Evolutionary conservation across 495 filamentous ascomycete genomes (phyloP), one percentile per base, ranked within the genome.

Genomic region (Sordaria brevicollis): DNA sequence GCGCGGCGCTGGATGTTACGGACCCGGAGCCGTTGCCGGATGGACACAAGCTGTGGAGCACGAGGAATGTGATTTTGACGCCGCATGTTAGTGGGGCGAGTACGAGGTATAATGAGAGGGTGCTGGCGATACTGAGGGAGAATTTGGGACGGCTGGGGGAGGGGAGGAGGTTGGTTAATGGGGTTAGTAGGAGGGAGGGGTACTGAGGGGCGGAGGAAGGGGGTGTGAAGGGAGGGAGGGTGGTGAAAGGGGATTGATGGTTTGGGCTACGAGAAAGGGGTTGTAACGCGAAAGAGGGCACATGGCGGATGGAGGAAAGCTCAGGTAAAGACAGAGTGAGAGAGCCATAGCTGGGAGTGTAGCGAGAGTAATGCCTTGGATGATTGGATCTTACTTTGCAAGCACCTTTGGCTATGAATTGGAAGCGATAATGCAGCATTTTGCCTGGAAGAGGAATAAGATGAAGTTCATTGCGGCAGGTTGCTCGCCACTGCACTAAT

Each of bases 1-100:
- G 92, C 31, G 87, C 93, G 7, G 92, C 91, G 49, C 77, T 96
- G 67, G 93, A 97, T 80, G 93, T 96, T 0, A 93, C 93, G 43
- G 92, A 95, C 69, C 92, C 92, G 4, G 93, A 97, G 74, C 93
- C 93, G 0, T 75, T 97, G 75, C 91, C 91, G 2, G 71, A 79
- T 49, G 88, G 90, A 7, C 85, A 89, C 76, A 83, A 85, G 71
- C 77, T 97, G 66, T 97, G 93, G 93, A 85, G 85, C 34, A 80
- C 88, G 71, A 84, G 87, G 73, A 93, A 94, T 79, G 84, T 91
- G 19, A 86, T 89, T 57, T 83, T 96, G 66, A 94, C 91, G 70
- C 93, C 93, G 65, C 93, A 97, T 84, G 80, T 94, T 19, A 92
- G 90, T 77, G 87, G 90, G 0, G 66, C 83, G 19, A 88, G 86